Evolutionary conservation across 2,329 filamentous ascomycete genomes (phyloP).

Genomic region (Elsinoe australis): DNA sequence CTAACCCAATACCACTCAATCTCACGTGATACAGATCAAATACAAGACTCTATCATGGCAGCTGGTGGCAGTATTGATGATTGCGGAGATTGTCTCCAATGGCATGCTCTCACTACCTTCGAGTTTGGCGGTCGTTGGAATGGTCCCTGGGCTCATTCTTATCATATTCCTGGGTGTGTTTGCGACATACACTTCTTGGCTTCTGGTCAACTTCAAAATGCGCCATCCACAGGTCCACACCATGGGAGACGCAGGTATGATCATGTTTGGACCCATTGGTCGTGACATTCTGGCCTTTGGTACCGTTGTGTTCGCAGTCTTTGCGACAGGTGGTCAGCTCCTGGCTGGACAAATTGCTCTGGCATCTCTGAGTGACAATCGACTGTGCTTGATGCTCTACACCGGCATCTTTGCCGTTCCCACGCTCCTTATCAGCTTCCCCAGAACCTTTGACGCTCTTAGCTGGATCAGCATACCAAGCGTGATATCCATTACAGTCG

Average conservation of each 20-base stretch:
- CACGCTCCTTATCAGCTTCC: slow-evolving; percentile 41
- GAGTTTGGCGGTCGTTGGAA: slow-evolving; percentile 45
- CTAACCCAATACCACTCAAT: not conserved
- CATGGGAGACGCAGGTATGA: slow-evolving; percentile 33
- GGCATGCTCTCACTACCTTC: slow-evolving; percentile 49
- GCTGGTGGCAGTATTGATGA: slow-evolving; percentile 47
- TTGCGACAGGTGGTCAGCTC: slow-evolving; percentile 45
- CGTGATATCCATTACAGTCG: slow-evolving; percentile 43
- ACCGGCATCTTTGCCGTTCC: slow-evolving; percentile 45
- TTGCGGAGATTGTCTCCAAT: slow-evolving; percentile 49
- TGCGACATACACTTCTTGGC: slow-evolving; percentile 44
- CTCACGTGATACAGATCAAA: slow-evolving; percentile 35
- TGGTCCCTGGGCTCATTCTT: slow-evolving; percentile 46
- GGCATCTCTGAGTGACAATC: slow-evolving; percentile 38
- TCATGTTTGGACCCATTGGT: slow-evolving; percentile 28
- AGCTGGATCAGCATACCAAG: slow-evolving; percentile 41
- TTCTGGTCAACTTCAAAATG: slow-evolving; percentile 41
- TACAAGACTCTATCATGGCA: slow-evolving; percentile 50
- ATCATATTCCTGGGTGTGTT: slow-evolving; percentile 46
- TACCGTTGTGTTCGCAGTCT: slow-evolving; percentile 47
- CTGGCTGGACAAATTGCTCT: slow-evolving; percentile 47
- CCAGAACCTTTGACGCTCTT: slow-evolving; percentile 44
- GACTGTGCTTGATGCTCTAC: slow-evolving; percentile 45
- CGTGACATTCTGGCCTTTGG: slow-evolving; percentile 31
- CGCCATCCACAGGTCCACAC: slow-evolving; percentile 32